Base-by-base conservation (phyloP, 2,329 filamentous ascomycete genomes). In the Aspergillus terreus region DNA sequence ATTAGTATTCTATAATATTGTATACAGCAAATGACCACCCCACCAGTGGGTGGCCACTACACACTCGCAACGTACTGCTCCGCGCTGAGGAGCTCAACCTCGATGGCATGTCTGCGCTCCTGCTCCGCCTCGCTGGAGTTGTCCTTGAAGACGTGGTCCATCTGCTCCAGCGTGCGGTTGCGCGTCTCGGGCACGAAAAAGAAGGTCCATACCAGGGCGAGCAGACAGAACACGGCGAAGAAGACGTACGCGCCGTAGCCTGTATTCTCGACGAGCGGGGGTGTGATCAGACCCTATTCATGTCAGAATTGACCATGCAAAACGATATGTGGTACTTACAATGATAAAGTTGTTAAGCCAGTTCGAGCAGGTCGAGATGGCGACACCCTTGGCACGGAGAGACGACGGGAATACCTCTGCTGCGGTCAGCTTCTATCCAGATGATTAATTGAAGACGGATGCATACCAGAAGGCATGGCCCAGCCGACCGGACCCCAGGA, bases 311-410 rank as follows among this genome's bases (percentile, higher is more conserved):
- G 2, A 6, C 1, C 10, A 11, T 12, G 4, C 32, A n/a, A n/a
- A 17, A 36, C 4, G 17, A 6, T 53, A 3, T 71, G 19, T 7
- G 50, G 9, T 25, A 63, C 66, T 61, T 51, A 72, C 72, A 23
- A 85, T 81, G 46, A 83, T 78, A 56, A 86, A 85, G 63, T 86
- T 85, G 63, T 79, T 82, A 2, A 85, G 67, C 77, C 86, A 88
- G 68, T 84, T 85, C 5, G 78, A 78, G 52, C 78, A 82, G 0
- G 83, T 86, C 0, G 82, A 82, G 2, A 86, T 71, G 1, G 83
- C 83, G 0, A 85, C 83, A 32, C 85, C 86, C 63, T 87, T 88
- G 2, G 84, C 83, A 6, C 84, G 75, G 0, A 82, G 69, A 0
- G 76, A 77, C 1, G 77, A 79, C 0, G 82, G 82, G 41, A 87